Evolutionary conservation across 225 moss, liverwort and hornwort genomes (phyloP), one percentile per base, ranked within the genome.

Genomic region (Physcomitrellopsis africana): DNA sequence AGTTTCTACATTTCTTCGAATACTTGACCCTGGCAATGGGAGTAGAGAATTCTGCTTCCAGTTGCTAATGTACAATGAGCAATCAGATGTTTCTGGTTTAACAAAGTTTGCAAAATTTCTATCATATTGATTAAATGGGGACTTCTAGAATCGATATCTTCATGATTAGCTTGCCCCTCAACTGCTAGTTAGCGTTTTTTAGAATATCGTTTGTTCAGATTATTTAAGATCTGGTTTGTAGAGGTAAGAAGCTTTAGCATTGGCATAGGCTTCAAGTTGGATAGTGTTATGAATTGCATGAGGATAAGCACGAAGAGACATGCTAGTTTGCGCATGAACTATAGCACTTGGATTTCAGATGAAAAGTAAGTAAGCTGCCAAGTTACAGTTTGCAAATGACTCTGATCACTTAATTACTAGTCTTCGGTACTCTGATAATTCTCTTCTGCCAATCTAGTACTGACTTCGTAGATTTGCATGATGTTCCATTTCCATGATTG

Each of bases 11-110:
- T 60, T 75, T 75, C 19, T 12, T 77, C 19, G 47, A 56, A 15
- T 62, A 54, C 11, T 68, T 58, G 19, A 32, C 72, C 32, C 54
- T 62, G 53, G 65, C 58, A 77, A 52, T 18, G 58, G 77, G 82
- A 60, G 29, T 23, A 64, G 52, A 69, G 16, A 45, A 42, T 13
- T 27, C 27, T 63, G 24, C 37, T 67, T 72, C 46, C 53, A 53
- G 66, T 66, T 43, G 41, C 24, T 24, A 41, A 14, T 66, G 45
- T 72, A 29, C 20, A 52, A 20, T 51, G 20, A 53, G 60, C 18
- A 73, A 24, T 32, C 41, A 22, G 51, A 22, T 23, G 11, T 4
- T 26, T 66, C 15, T 14, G 51, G 45, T 44, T 69, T 47, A 42
- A 19, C 26, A 41, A 17, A 62, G 52, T 45, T 45, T 46, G 22